phyloP scores from a whole-genome alignment of 2,329 filamentous ascomycete genomes.

The Nemania sp. region DNA sequence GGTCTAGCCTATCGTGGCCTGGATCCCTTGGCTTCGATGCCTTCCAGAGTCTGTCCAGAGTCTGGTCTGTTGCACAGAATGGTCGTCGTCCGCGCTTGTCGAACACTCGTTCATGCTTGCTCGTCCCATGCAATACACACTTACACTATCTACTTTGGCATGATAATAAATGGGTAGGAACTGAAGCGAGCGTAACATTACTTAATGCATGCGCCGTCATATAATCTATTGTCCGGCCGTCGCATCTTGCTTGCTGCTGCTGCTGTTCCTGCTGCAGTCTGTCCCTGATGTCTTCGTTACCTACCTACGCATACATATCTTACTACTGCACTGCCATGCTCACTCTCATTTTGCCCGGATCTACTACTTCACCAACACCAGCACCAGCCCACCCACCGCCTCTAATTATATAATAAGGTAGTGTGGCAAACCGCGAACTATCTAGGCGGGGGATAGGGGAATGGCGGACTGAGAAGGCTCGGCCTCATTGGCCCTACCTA shows the following conservation, averaged over 20 bases:
- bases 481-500: slow-evolving; percentile 30
- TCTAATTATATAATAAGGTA: slow-evolving; percentile 10
- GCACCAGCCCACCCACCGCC: no score
- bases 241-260: no score
- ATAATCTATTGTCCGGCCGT: slow-evolving; percentile 18
- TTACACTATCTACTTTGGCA: neutral
- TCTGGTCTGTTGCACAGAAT: slow-evolving; percentile 15
- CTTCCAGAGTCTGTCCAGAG: neutral
- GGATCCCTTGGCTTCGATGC: slow-evolving; percentile 21
- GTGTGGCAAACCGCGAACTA: slow-evolving; percentile 14
- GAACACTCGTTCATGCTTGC: slow-evolving; percentile 23
- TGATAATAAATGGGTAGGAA: neutral
- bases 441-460: slow-evolving; percentile 2
- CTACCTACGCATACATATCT: neutral
- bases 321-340: slow-evolving; percentile 27
- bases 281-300: slow-evolving; percentile 10
- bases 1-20: slow-evolving; percentile 31
- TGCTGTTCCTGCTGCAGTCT: slow-evolving; percentile 20
- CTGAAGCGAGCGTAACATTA: slow-evolving; percentile 36
- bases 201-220: slow-evolving; percentile 30
- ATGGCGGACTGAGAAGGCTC: neutral
- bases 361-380: slow-evolving; percentile 22
- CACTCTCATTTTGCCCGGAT: slow-evolving; percentile 27
- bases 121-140: slow-evolving; percentile 23
- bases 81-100: slow-evolving; percentile 15